Evolutionary conservation across 2,329 filamentous ascomycete genomes (phyloP).

Genomic region (Cytospora mali): DNA sequence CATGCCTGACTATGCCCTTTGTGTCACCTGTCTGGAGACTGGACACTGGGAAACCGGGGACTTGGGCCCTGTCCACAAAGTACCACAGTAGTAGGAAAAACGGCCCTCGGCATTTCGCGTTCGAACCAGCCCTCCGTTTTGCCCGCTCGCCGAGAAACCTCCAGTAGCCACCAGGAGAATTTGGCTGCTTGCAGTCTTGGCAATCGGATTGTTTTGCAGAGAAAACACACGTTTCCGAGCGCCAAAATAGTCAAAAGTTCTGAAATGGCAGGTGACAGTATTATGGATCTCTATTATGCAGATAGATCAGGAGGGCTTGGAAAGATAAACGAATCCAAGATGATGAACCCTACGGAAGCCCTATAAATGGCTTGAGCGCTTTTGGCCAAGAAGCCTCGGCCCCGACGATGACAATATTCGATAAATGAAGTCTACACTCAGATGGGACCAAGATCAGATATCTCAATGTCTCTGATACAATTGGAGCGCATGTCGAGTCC

Average conservation of each 20-base stretch:
- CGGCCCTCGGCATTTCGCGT: slow-evolving; percentile 14
- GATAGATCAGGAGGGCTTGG: neutral
- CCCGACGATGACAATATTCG: slow-evolving; percentile 23
- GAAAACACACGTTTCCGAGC: neutral
- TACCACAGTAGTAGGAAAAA: no score
- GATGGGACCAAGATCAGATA: slow-evolving; percentile 3
- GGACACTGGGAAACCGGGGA: neutral
- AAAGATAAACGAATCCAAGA: neutral
- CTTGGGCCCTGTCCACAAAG: no score
- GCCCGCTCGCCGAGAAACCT: neutral
- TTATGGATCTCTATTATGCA: neutral
- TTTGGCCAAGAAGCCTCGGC: slow-evolving; percentile 20
- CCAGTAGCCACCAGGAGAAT: neutral
- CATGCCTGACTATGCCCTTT: neutral
- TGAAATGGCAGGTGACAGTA: neutral
- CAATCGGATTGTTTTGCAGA: neutral
- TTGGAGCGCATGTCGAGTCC: neutral
- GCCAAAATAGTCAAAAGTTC: neutral
- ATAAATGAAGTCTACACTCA: slow-evolving; percentile 11
- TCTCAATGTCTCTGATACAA: neutral
- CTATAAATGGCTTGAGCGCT: slow-evolving; percentile 4
- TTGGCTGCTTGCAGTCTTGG: neutral
- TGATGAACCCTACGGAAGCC: neutral
- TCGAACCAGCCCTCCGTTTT: slow-evolving; percentile 7
- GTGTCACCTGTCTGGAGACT: neutral